phyloP scores from a whole-genome alignment of 768 basidiomycete species.

The Lactifluus hygrophoroides region DNA sequence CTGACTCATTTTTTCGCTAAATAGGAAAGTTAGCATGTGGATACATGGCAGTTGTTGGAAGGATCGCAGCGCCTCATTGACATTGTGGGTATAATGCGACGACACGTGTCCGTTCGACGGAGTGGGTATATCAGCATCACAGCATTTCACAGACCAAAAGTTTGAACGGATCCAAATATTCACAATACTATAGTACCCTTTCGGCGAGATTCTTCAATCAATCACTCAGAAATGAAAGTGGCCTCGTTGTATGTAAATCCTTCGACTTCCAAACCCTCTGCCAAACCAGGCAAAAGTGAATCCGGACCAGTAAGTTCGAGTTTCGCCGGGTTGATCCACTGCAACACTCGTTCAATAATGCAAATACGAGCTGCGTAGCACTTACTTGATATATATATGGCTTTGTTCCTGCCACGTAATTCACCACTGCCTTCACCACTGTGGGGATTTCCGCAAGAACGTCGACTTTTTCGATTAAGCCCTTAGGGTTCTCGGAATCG shows the following conservation, averaged over 20 bases:
- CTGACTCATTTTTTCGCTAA: neutral
- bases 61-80: neutral
- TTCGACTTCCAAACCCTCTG: constrained; percentile 39
- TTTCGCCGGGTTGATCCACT: constrained; percentile 55
- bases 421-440: constrained; percentile 85
- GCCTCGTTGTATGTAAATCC: constrained; percentile 84
- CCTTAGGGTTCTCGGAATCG: constrained; percentile 46
- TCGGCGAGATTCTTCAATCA: too few relatives aligned
- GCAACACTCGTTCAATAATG: constrained; percentile 1
- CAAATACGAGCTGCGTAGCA: constrained; percentile 4
- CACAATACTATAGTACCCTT: neutral
- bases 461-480: constrained; percentile 88
- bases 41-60: too few relatives aligned
- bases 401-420: constrained; percentile 88
- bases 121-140: neutral
- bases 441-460: constrained; percentile 92
- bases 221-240: constrained; percentile 64
- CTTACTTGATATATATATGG: constrained; percentile 90
- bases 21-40: neutral
- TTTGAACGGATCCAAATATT: neutral
- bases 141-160: neutral
- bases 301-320: constrained; percentile 40
- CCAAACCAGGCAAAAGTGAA: constrained; percentile 33
- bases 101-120: neutral
- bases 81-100: neutral